Evolutionary conservation across 208 protist genomes (phyloP), one percentile per base, ranked within the genome.

Genomic region (Ichthyophonus hoferi): DNA sequence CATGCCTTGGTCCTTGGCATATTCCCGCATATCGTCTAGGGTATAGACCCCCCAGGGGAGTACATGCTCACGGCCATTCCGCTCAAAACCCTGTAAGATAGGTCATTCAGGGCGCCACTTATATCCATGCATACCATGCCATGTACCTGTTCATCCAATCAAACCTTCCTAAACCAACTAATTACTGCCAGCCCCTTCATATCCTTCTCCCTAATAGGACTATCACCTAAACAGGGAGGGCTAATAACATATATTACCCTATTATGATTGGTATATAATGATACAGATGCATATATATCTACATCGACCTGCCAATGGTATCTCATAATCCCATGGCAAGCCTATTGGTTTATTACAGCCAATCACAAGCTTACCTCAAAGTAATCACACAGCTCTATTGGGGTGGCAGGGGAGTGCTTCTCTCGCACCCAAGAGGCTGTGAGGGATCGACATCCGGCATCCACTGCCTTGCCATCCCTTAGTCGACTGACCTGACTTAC

Each of bases 21-120:
- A 96, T 40, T 93, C 88, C 58, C 96, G 96, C 35, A 99, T 85
- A 87, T 99, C 97, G 2, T 98, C 96, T 0, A 99, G 90, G 2
- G 97, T 96, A 91, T 99, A 98, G 17, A 99, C 97, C 3, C 98
- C 98, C 38, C 95, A 90, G 0, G 96, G 95, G 2, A 98, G 91
- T 17, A 91, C 33, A 1, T 88, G 58, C 58, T 94, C 88, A 34
- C 91, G 76, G 7, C 83, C 82, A 1, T 33, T 42, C 0, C 40
- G 35, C 42, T 92, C 88, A 85, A 90, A 87, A 0, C 37, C 79
- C 84, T 87, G 43, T 50, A 38, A 7, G 85, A 96, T n/a, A n/a
- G n/a, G n/a, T n/a, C n/a, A n/a, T n/a, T n/a, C n/a, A n/a, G n/a
- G n/a, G n/a, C n/a, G n/a, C n/a, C n/a, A n/a, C n/a, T n/a, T n/a